Evolutionary conservation across 148 eudicot genomes (phyloP).

Genomic region (Spergularia bocconei): DNA sequence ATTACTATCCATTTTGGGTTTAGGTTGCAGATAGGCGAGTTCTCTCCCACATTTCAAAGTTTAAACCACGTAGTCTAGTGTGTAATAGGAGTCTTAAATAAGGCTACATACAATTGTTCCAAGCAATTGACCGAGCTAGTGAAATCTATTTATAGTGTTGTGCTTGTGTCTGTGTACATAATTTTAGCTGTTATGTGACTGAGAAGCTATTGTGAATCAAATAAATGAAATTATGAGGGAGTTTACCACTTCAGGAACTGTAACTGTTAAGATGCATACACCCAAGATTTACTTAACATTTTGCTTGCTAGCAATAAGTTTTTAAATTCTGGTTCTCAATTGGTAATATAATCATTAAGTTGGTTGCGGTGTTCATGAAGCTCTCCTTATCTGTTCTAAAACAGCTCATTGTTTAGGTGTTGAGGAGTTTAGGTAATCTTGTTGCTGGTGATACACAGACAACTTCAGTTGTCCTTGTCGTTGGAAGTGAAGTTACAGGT

Average conservation of each 20-base stretch:
- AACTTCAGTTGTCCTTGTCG: slow-evolving; percentile 49
- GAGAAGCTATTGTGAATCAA: neutral
- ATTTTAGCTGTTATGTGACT: neutral
- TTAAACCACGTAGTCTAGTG: neutral
- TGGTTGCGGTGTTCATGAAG: neutral
- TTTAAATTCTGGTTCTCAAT: neutral
- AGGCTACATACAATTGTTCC: neutral
- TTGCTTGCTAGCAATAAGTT: neutral
- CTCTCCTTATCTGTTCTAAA: neutral
- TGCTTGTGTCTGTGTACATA: neutral
- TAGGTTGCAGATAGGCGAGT: neutral
- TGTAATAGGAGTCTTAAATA: neutral
- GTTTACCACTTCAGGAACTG: neutral
- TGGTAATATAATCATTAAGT: neutral
- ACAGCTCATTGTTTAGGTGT: slow-evolving; percentile 41
- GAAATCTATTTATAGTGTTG: neutral
- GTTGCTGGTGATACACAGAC: slow-evolving; percentile 79
- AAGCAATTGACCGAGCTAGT: neutral
- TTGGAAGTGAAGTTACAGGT: slow-evolving; percentile 75
- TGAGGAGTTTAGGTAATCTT: slow-evolving; percentile 89
- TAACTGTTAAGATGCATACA: neutral
- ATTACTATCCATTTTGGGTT: neutral
- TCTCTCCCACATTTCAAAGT: neutral
- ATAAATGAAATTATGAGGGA: neutral
- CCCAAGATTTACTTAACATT: neutral